Evolutionary conservation across 116 monocot species (phyloP), one percentile per base, ranked within the genome.

Genomic region (Cymodocea nodosa): DNA sequence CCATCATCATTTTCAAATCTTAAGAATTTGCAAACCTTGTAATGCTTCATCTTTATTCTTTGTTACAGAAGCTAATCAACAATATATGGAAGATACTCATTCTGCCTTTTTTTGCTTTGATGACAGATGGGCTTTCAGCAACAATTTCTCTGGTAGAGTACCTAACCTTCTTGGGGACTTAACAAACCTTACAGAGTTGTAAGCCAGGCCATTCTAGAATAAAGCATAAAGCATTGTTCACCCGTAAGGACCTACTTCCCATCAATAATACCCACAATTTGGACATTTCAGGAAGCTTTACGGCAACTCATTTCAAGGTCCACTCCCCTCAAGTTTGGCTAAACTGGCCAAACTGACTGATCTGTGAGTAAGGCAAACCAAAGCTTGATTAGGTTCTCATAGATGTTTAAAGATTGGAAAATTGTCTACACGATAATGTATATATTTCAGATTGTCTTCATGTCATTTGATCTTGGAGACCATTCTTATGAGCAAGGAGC

Each of bases 241-340:
- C 30, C 30, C 3, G 30, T 30, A 30, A 44, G 44, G 44, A 44
- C 11, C 44, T 3, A 44, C 0, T 44, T 44, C 44, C 6, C 9
- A 15, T 17, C 14, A 53, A 9, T 53, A 19, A 53, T 15, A 15
- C 15, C 2, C 19, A 2, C 19, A 59, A 23, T 59, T 59, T 52
- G 1, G n/a, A 67, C 13, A n/a, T 16, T 59, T 12, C 69, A 92
- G 92, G 92, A 69, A 79, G 51, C 75, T 92, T 17, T 84, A 92
- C 40, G 92, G 92, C 4, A 92, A 84, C 60, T 87, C 87, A 54
- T 87, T 92, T 50, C 55, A 74, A 72, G 92, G 92, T 70, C 87
- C 87, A 77, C 85, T 92, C 64, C 87, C 92, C 48, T 67, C 80
- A 52, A 92, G 75, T 68, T 56, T 87, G 57, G 76, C 78, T 4